These are phyloP conservation scores for Vitis hybrid DNA, from an alignment of 177 flowering plant genomes.

Conservation along the genomic window DNA sequence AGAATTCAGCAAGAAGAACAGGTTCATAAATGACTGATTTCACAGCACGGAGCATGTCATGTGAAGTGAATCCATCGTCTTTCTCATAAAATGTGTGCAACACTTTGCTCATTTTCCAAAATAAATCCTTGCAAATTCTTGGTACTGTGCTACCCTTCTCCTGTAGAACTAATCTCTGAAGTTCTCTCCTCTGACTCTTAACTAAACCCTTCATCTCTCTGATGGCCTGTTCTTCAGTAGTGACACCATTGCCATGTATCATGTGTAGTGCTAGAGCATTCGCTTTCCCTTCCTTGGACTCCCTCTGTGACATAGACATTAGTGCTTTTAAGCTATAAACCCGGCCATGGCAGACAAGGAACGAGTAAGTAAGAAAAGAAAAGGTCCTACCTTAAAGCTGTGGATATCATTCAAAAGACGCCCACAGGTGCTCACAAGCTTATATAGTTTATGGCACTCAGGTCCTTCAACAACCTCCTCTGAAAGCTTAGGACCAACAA, in stretches of 20 bases:
- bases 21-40: constrained; percentile 42
- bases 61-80: constrained; percentile 59
- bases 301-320: constrained; percentile 57
- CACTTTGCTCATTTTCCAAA: constrained; percentile 66
- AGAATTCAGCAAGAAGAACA: constrained; percentile 14
- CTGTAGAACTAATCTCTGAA: constrained; percentile 44
- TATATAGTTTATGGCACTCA: constrained; percentile 54
- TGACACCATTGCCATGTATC: constrained; percentile 19
- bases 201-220: constrained; percentile 23
- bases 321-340: not conserved
- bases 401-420: constrained; percentile 87
- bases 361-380: not conserved
- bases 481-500: constrained; percentile 73
- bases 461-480: constrained; percentile 44
- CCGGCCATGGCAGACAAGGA: not conserved
- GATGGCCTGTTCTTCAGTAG: constrained; percentile 38
- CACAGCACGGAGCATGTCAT: constrained; percentile 36
- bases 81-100: constrained; percentile 52
- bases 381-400: constrained; percentile 52
- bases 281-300: constrained; percentile 55
- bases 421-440: constrained; percentile 71
- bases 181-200: constrained; percentile 37
- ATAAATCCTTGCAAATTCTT: constrained; percentile 58
- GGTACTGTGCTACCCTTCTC: constrained; percentile 45
- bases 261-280: constrained; percentile 50